Conservation (phyloP, 352 stramenopile genomes). For the Globisporangium nagaii region DNA sequence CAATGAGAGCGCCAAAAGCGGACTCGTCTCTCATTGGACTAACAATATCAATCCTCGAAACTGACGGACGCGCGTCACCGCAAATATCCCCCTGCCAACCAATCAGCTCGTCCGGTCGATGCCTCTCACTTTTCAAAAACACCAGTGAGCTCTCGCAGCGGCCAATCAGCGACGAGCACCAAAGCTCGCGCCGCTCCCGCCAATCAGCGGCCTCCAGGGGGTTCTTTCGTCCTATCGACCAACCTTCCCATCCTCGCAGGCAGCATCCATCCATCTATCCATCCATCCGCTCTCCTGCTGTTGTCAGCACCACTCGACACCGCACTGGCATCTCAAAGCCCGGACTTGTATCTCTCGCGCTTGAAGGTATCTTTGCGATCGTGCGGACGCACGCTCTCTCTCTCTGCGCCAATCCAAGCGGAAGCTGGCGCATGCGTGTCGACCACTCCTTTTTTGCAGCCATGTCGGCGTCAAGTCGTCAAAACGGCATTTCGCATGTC, state of each 20-base stretch:
- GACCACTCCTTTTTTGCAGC: neutral
- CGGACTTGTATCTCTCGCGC: neutral
- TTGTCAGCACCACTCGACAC: neutral
- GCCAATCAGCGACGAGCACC: neutral
- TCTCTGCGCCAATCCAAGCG: conserved; percentile 1
- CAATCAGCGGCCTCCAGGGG: neutral
- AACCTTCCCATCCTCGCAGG: no score
- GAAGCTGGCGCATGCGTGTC: neutral
- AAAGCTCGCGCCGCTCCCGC: neutral
- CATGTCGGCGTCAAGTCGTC: neutral
- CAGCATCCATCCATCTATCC: no score
- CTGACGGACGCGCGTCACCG: conserved; percentile 1
- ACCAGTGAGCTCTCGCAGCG: neutral
- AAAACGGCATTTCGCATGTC: conserved; percentile 3
- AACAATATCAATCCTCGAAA: neutral
- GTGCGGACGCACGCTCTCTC: no score
- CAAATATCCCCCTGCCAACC: neutral
- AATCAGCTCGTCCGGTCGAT: neutral
- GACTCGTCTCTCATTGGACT: no score
- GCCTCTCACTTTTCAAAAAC: neutral
- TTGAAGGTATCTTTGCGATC: neutral
- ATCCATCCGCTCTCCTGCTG: neutral
- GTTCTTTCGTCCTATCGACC: neutral
- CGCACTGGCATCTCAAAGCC: neutral
- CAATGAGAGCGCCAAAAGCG: neutral